These are phyloP conservation scores for Seminavis robusta DNA, from an alignment of 108 stramenopile genomes.

Conservation along the genomic window DNA sequence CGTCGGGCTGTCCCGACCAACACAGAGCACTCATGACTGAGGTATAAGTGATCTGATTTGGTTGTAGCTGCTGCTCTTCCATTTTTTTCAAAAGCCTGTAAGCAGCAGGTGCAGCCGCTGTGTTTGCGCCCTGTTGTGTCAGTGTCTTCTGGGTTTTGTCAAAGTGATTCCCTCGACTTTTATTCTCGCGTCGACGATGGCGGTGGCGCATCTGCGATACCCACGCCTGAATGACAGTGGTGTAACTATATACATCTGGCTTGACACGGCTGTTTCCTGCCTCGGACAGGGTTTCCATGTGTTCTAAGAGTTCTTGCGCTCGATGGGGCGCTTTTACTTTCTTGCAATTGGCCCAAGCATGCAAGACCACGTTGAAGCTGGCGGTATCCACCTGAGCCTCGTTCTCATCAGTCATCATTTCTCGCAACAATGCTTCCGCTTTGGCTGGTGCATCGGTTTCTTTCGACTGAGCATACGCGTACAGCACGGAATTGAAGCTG, in stretches of 20 bases:
- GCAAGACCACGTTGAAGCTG: slow-evolving; percentile 71
- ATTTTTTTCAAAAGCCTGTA: not conserved
- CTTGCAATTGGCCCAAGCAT: slow-evolving; percentile 37
- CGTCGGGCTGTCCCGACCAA: slow-evolving; percentile 18
- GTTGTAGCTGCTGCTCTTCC: not conserved
- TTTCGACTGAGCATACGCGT: slow-evolving; percentile 22
- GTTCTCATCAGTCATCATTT: slow-evolving; percentile 22
- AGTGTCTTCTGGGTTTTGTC: no score
- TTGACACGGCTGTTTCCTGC: slow-evolving; percentile 45
- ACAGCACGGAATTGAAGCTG: slow-evolving; percentile 67
- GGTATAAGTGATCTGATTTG: slow-evolving; percentile 37
- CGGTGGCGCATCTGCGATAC: slow-evolving; percentile 14
- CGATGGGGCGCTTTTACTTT: slow-evolving; percentile 18
- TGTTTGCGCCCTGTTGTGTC: no score
- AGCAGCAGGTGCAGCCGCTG: not conserved
- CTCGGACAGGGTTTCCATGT: slow-evolving; percentile 39
- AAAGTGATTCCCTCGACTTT: no score
- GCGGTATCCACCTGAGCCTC: slow-evolving; percentile 39
- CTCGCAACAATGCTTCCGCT: slow-evolving; percentile 28
- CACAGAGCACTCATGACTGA: slow-evolving; percentile 26
- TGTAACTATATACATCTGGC: slow-evolving; percentile 58
- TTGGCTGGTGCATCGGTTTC: slow-evolving; percentile 10
- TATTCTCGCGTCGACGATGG: not conserved
- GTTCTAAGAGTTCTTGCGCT: slow-evolving; percentile 33
- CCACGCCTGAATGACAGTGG: slow-evolving; percentile 39